A percentile compares a stretch with the other conserved stretches of the same genome.
Evolutionary conservation across 495 filamentous ascomycete species (phyloP).

Genomic region (Chaetomium cochliodes): DNA sequence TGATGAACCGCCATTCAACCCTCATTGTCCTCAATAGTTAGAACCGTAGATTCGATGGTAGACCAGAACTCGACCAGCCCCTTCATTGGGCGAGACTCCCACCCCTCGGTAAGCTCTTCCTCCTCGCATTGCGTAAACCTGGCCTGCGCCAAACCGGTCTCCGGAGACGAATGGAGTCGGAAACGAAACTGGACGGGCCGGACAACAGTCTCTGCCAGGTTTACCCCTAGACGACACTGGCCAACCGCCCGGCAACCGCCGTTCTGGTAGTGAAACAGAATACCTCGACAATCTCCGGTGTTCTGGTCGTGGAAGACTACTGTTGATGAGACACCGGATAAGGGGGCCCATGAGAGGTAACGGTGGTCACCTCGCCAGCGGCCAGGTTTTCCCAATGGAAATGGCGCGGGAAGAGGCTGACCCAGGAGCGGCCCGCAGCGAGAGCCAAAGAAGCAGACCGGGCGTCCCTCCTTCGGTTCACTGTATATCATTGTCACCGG

Average conservation of each 20-base stretch:
- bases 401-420: constrained; percentile 8
- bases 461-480: constrained; percentile 6
- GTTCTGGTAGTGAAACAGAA: constrained; percentile 25
- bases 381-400: constrained; percentile 1
- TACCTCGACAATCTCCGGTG: constrained; percentile 20
- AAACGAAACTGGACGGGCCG: constrained; percentile 18
- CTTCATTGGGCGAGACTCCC: constrained; percentile 10
- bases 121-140: neutral
- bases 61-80: constrained; percentile 17
- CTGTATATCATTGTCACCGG: constrained; percentile 19
- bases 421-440: constrained; percentile 7
- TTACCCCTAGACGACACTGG: constrained; percentile 24
- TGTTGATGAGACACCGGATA: constrained; percentile 17
- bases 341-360: constrained; percentile 23
- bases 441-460: constrained; percentile 18
- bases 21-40: neutral
- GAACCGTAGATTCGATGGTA: neutral
- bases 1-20: no score
- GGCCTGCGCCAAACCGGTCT: neutral
- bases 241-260: constrained; percentile 24
- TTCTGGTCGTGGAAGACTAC: constrained; percentile 19
- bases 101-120: neutral
- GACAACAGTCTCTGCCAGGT: constrained; percentile 9
- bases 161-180: constrained; percentile 3
- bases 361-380: neutral